Evolutionary conservation across 768 basidiomycete species (phyloP), one percentile per base, ranked within the genome.

Genomic region (Termitomyces eurrhizus): DNA sequence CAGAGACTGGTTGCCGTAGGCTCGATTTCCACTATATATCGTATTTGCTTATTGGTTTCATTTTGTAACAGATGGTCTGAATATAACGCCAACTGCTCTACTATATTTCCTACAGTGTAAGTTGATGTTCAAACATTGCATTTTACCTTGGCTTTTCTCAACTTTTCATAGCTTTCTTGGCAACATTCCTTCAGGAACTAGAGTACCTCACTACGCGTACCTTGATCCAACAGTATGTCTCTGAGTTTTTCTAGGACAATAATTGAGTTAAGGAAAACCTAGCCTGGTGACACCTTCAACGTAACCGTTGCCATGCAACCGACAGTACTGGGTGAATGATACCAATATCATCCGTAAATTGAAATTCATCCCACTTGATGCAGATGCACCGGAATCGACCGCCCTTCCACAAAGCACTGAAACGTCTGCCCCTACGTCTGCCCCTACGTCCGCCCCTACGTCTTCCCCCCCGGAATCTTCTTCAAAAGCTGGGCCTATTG

Each of bases 131-230:
- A 4, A 33, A 9, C 4, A 49, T 36, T 36, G 7, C 21, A 14
- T 42, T 55, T 52, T 45, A 13, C 21, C 16, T 14, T 16, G 35
- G 5, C 18, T 13, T 50, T 26, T 18, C 9, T 7, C 2, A 8
- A 14, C 29, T 39, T 41, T 18, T 3, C 33, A 33, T 50, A 81
- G 80, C 49, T 80, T 73, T 65, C 61, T 64, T 3, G 62, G 65
- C 36, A 62, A 64, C 35, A 77, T 85, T 50, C 84, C 83, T 14
- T 13, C 65, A 12, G 71, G 62, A n/a, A 78, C 77, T 3, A 66
- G 63, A 11, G 76, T 85, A 7, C 84, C 83, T 6, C 69, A 75
- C 45, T 85, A 79, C 67, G 83, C 83, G 0, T 85, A 80, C 63
- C 67, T 75, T 18, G 69, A 81, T 67, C 73, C 81, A 44, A 65